Base-by-base conservation (phyloP, 75 land plant species). In the Pinus taeda region DNA sequence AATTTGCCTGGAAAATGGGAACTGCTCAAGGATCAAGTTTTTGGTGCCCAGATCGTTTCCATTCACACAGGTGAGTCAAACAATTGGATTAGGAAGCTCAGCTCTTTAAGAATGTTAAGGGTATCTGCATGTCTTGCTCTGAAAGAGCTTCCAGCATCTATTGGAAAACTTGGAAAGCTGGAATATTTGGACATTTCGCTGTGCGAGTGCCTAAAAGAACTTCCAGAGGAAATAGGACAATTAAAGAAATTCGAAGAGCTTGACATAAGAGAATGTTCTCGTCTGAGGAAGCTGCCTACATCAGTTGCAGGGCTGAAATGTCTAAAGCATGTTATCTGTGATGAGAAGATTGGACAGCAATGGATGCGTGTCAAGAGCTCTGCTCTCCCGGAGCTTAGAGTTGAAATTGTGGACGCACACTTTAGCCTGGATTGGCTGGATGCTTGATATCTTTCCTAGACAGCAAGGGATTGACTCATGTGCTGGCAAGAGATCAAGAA, bases 211-310 rank as follows among this genome's bases (percentile, higher is more conserved):
- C 37, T 90, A 57, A 60, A 37, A 42, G 70, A 83, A 61, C 84
- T 90, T 20, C 90, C 92, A 13, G 81, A 88, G 1, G 81, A 75
- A 6, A 73, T 90, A 18, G 86, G 83, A 7, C 36, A 75, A 2
- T 24, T 86, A 71, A 42, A 8, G 9, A 84, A 73, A 3, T 69
- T 90, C 79, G 83, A 84, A 72, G 86, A 85, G 81, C 84, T 90
- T 15, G 88, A 90, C 82, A 90, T 90, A 90, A 79, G 90, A 57
- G 86, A 86, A 63, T 90, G 92, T 49, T 57, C 73, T 20, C 81
- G 42, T 29, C 59, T 90, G 17, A 80, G 59, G 77, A 59, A 36
- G 30, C 74, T 88, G 18, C 92, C 92, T 1, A 24, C 45, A 4
- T 88, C 67, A 20, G 33, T 53, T 17, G 24, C 9, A 75, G 45